Conservation (phyloP, 148 eudicot genomes). For the Chenopodium berlandieri region DNA sequence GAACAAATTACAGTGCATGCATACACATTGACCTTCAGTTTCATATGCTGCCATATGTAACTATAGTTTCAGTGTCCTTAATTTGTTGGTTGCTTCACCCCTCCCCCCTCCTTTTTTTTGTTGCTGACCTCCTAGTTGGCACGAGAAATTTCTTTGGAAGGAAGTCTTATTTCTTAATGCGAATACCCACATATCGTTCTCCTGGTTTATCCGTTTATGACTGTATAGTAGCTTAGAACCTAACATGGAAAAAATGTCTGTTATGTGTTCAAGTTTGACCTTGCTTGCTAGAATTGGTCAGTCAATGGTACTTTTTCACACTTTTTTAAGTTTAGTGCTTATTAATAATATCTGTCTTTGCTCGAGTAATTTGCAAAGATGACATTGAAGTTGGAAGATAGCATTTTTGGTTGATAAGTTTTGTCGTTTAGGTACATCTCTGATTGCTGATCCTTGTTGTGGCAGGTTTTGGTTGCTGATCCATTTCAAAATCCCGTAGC, state of each 20-base stretch:
- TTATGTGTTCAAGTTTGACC: neutral
- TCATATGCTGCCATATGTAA: neutral
- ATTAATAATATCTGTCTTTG: neutral
- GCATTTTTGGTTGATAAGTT: neutral
- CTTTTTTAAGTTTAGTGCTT: neutral
- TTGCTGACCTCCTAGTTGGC: neutral
- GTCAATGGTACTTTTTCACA: neutral
- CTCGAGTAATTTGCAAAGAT: too few species aligned
- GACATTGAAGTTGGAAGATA: neutral
- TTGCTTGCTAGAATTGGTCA: neutral
- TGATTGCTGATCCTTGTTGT: slow-evolving; percentile 8
- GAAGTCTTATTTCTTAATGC: neutral
- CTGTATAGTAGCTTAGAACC: neutral
- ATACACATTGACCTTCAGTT: neutral
- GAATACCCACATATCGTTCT: neutral
- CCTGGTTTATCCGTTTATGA: neutral
- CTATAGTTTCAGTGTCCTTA: neutral
- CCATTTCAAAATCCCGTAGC: slow-evolving; percentile 76
- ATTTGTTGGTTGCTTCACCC: neutral
- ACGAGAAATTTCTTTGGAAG: neutral
- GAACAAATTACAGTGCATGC: neutral
- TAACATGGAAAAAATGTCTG: neutral
- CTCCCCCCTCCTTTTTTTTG: neutral
- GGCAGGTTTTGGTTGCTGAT: slow-evolving; percentile 64
- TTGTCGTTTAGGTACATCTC: neutral